These are phyloP conservation scores for Fusarium nanum DNA, from an alignment of 2,329 filamentous ascomycete species.

Conservation along the genomic window DNA sequence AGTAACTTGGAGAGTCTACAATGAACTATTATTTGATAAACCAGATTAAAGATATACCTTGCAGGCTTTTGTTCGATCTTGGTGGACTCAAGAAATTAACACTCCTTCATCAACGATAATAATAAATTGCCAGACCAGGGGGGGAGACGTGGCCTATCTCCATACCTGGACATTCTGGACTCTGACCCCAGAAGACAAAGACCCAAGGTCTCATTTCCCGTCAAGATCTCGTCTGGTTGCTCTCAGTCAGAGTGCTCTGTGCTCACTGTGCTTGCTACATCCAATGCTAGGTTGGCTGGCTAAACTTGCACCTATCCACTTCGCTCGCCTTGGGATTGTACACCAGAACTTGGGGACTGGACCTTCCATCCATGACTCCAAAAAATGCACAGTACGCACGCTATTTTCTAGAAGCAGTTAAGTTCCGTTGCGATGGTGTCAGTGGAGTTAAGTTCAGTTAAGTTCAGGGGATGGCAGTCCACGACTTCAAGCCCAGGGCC, in stretches of 20 bases:
- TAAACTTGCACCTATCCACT: conserved; percentile 4
- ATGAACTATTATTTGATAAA: conserved; percentile 1
- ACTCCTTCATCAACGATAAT: conserved; percentile 37
- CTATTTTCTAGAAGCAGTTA: conserved; percentile 33
- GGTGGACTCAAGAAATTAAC: conserved; percentile 45
- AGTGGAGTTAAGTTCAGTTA: conserved; percentile 27
- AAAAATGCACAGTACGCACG: conserved; percentile 30
- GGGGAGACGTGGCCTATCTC: conserved; percentile 27
- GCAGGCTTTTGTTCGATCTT: conserved; percentile 23
- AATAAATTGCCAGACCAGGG: conserved; percentile 44
- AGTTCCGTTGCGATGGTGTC: conserved; percentile 17
- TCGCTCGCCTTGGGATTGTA: conserved; percentile 21
- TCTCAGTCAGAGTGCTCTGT: conserved; percentile 1
- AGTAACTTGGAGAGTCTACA: not conserved
- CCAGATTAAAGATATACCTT: conserved; percentile 5
- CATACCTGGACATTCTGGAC: conserved; percentile 33
- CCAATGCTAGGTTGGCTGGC: not conserved
- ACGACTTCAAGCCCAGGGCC: not conserved
- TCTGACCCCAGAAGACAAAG: conserved; percentile 32
- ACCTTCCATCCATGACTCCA: conserved; percentile 1
- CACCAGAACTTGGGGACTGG: conserved; percentile 23
- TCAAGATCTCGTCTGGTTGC: conserved; percentile 25
- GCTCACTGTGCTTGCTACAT: conserved; percentile 9
- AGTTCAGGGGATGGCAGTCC: conserved; percentile 9
- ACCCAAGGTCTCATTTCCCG: conserved; percentile 43